Base-by-base conservation (phyloP, 2,329 filamentous ascomycete species). In the Ceratocystis ficicola region DNA sequence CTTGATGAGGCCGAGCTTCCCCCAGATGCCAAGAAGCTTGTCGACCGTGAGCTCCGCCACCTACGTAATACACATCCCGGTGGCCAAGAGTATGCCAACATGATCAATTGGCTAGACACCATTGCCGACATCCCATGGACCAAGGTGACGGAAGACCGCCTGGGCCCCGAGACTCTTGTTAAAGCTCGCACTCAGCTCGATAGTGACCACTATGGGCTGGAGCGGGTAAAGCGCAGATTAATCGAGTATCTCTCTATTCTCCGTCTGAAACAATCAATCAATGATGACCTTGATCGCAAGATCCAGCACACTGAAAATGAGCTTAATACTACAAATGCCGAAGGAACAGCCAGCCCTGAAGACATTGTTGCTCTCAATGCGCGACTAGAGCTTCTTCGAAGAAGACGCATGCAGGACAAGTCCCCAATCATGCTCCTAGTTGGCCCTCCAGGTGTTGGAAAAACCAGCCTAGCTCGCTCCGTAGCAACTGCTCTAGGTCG, bases 221-320 rank as follows among this genome's bases (percentile, higher is more conserved):
- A 97, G 68, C 95, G 93, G 76, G 93, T 99, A 73, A 99, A 99
- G 83, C 96, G 96, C 81, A 83, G 94, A 55, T 76, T 99, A 25
- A 81, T 99, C 4, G 95, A 97, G 74, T 99, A 99, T 73, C 81
- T 99, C 55, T 95, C 94, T 1, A 94, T 99, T n/a, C 80, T 99
- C 64, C 88, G 94, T 70, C 81, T 99, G 66, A 99, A 97, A 80
- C 92, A 96, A 73, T 86, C 88, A 25, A 86, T 93, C 69, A 96
- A 97, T 70, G 83, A 88, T 64, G 87, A 89, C 64, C 80, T 96
- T 20, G 88, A 96, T 65, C 83, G 84, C 30, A 87, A 95, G 73
- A 90, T 96, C 69, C 83, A 81, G 69, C 78, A 84, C 64, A 83
- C 83, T 1, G 82, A 87, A 72, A 81, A 85, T 65, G 82, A 86